These are phyloP conservation scores for Rutstroemia sp. DNA, from an alignment of 2,329 filamentous ascomycete genomes.

Conservation along the genomic window DNA sequence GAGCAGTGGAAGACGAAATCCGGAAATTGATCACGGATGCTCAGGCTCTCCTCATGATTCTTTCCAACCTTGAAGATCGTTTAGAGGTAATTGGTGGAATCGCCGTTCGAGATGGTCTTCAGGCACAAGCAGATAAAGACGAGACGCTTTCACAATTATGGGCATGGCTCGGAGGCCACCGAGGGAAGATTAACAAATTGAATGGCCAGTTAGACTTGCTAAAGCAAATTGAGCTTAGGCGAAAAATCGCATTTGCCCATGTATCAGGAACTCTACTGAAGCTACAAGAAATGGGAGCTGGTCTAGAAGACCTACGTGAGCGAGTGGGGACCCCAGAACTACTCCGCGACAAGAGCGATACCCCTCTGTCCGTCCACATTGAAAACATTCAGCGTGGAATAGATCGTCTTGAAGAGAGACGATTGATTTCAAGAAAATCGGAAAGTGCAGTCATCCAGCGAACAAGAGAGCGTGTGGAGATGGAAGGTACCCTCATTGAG, in stretches of 20 bases:
- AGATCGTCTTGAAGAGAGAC: conserved; percentile 60
- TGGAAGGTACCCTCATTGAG: conserved; percentile 29
- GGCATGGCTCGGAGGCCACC: conserved; percentile 68
- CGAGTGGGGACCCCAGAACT: conserved; percentile 61
- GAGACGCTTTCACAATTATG: conserved; percentile 64
- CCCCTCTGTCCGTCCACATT: conserved; percentile 68
- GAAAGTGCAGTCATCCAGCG: conserved; percentile 52
- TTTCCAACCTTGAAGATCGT: conserved; percentile 62
- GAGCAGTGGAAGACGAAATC: conserved; percentile 63
- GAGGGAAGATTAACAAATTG: conserved; percentile 50
- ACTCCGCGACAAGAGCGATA: conserved; percentile 40
- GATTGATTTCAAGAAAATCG: conserved; percentile 49
- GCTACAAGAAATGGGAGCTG: conserved; percentile 63
- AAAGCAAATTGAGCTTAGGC: conserved; percentile 56
- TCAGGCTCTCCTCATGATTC: conserved; percentile 55
- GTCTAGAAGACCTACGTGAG: conserved; percentile 64
- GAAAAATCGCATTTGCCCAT: conserved; percentile 57
- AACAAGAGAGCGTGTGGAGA: conserved; percentile 41
- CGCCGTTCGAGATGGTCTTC: conserved; percentile 54
- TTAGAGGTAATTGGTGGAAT: conserved; percentile 65
- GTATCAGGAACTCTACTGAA: conserved; percentile 65
- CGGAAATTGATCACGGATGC: conserved; percentile 61
- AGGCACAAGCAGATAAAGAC: conserved; percentile 50
- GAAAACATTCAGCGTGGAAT: conserved; percentile 67
- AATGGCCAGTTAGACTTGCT: conserved; percentile 58